Percentiles rank a stretch among this genome's conserved stretches.
Conservation (phyloP, 257 asterid species). For the Salvia miltiorrhiza region DNA sequence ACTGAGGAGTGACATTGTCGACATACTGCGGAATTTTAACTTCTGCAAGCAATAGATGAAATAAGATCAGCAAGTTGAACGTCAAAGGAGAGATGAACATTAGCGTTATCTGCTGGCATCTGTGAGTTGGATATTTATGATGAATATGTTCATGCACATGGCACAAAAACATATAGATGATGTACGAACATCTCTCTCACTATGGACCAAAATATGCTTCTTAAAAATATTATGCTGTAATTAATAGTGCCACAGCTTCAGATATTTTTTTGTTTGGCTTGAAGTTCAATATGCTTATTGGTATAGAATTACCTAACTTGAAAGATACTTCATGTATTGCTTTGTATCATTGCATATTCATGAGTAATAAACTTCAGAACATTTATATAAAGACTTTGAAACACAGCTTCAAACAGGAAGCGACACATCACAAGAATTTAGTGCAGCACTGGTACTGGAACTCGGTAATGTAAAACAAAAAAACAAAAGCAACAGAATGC, state of each 20-base stretch:
- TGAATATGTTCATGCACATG: neutral
- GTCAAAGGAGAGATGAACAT: neutral
- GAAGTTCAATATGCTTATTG: neutral
- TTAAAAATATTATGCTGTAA: neutral
- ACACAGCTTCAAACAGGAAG: neutral
- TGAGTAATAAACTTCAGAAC: neutral
- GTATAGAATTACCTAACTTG: neutral
- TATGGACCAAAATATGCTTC: neutral
- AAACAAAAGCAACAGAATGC: slow-evolving; percentile 9
- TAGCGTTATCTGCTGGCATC: neutral
- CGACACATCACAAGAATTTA: neutral
- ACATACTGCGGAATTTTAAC: slow-evolving; percentile 76
- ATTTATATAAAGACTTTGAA: neutral
- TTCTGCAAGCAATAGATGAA: slow-evolving; percentile 40
- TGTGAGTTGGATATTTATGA: neutral
- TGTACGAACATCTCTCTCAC: neutral
- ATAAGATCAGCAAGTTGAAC: slow-evolving; percentile 17
- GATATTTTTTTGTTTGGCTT: neutral
- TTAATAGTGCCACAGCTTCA: neutral
- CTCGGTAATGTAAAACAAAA: neutral
- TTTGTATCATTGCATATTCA: neutral
- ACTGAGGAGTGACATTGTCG: slow-evolving; percentile 84
- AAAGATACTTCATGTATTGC: neutral
- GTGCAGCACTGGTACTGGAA: neutral
- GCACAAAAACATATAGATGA: neutral